These are phyloP conservation scores for Nyssa sinensis DNA, from an alignment of 148 eudicot genomes.

Conservation along the genomic window DNA sequence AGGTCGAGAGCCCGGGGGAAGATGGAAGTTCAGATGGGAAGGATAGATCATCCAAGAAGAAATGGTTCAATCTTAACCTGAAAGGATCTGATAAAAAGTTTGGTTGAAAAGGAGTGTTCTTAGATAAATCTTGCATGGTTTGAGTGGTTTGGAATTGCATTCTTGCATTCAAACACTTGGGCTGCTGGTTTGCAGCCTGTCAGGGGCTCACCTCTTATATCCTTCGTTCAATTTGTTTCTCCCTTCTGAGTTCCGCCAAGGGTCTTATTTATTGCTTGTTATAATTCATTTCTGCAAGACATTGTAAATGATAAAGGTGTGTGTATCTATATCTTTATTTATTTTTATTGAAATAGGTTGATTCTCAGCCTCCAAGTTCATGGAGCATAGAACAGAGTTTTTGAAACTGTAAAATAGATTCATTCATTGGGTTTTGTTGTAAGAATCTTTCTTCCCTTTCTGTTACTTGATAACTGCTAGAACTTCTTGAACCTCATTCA, in stretches of 20 bases:
- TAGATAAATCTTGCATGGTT: not conserved
- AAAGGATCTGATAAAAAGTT: conserved; percentile 58
- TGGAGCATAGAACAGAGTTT: not conserved
- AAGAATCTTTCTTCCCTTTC: not conserved
- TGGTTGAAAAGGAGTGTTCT: not conserved
- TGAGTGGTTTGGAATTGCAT: conserved; percentile 16
- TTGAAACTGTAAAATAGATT: not conserved
- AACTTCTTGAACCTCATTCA: too few relatives aligned
- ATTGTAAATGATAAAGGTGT: not conserved
- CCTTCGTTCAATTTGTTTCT: not conserved
- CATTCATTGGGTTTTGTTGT: not conserved
- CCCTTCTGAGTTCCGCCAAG: conserved; percentile 7
- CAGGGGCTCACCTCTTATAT: not conserved
- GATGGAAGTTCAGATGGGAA: conserved; percentile 82
- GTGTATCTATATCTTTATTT: not conserved
- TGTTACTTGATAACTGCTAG: too few relatives aligned
- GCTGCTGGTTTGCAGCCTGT: not conserved
- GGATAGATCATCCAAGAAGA: conserved; percentile 73
- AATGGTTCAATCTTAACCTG: conserved; percentile 93
- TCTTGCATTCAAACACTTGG: conserved; percentile 9
- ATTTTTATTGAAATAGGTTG: conserved; percentile 1
- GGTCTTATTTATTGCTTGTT: conserved; percentile 3
- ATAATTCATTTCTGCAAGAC: not conserved
- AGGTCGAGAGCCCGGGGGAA: conserved; percentile 66
- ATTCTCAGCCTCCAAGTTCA: conserved; percentile 6